Conservation (phyloP, 768 basidiomycete species). For the Serendipita sp. region DNA sequence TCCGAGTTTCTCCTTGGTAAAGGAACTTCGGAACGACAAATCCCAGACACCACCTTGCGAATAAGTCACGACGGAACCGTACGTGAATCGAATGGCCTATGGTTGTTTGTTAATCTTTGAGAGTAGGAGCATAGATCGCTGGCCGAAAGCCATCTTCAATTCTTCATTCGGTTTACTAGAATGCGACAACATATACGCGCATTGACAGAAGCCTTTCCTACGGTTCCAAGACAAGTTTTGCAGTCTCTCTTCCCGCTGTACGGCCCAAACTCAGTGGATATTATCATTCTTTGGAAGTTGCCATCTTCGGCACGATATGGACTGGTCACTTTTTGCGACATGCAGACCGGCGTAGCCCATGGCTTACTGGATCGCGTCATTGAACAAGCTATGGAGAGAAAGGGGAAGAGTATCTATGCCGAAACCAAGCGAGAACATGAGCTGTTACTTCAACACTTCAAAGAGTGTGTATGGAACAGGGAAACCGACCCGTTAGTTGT, state of each 20-base stretch:
- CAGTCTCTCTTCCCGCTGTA: constrained; percentile 64
- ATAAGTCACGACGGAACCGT: neutral
- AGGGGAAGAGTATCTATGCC: constrained; percentile 75
- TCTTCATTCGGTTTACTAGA: constrained; percentile 14
- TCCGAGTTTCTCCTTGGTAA: neutral
- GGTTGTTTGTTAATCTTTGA: too few species aligned
- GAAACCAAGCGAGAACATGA: constrained; percentile 65
- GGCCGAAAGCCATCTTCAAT: neutral
- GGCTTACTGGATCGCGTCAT: constrained; percentile 48
- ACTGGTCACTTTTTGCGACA: constrained; percentile 37
- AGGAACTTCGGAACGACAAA: neutral
- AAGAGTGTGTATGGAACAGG: constrained; percentile 54
- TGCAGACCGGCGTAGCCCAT: constrained; percentile 52
- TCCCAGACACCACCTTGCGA: neutral
- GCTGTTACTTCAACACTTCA: constrained; percentile 50
- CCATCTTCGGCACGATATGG: constrained; percentile 44
- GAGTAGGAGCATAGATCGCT: neutral
- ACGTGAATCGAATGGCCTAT: neutral
- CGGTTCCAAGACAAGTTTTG: constrained; percentile 38
- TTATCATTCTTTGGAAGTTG: constrained; percentile 64
- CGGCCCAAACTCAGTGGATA: constrained; percentile 53
- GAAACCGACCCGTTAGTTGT: constrained; percentile 64
- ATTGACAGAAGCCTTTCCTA: constrained; percentile 18
- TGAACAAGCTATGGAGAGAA: constrained; percentile 39
- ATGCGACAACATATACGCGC: constrained; percentile 24